A percentile compares a stretch with the other conserved stretches of the same genome.
phyloP scores from a whole-genome alignment of 305 asterid genomes.

The Fraxinus ornus region DNA sequence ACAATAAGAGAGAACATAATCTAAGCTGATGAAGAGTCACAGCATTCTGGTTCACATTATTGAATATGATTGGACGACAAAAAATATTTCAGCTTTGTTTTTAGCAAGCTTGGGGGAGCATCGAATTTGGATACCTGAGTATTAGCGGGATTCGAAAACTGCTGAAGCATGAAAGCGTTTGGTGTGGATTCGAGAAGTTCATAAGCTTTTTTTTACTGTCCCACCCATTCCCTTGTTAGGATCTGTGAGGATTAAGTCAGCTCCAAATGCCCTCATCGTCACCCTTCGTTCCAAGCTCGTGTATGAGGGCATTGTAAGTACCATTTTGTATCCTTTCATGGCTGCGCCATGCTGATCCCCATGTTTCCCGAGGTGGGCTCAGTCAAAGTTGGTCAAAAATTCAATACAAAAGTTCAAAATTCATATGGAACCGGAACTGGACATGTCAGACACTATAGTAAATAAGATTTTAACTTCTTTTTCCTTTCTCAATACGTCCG shows the following conservation, averaged over 20 bases:
- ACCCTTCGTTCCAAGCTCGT: slow-evolving; percentile 91
- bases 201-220: slow-evolving; percentile 75
- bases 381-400: slow-evolving; percentile 68
- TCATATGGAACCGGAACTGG: background rate
- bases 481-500: no score
- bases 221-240: slow-evolving; percentile 96
- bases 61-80: background rate
- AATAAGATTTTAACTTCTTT: no score
- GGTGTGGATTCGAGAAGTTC: slow-evolving; percentile 70
- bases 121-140: slow-evolving; percentile 46
- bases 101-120: background rate
- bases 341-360: slow-evolving; percentile 99
- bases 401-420: background rate
- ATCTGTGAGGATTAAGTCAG: slow-evolving; percentile 75
- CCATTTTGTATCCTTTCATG: slow-evolving; percentile 94
- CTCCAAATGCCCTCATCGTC: slow-evolving; percentile 87
- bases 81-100: background rate
- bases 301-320: slow-evolving; percentile 90
- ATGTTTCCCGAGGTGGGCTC: slow-evolving; percentile 96
- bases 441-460: no score
- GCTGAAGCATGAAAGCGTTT: slow-evolving; percentile 83
- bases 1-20: background rate
- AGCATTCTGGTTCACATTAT: background rate
- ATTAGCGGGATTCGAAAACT: slow-evolving; percentile 87
- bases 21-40: background rate